These are phyloP conservation scores for Xylariaceae sp. DNA, from an alignment of 2,329 filamentous ascomycete species.

Conservation along the genomic window DNA sequence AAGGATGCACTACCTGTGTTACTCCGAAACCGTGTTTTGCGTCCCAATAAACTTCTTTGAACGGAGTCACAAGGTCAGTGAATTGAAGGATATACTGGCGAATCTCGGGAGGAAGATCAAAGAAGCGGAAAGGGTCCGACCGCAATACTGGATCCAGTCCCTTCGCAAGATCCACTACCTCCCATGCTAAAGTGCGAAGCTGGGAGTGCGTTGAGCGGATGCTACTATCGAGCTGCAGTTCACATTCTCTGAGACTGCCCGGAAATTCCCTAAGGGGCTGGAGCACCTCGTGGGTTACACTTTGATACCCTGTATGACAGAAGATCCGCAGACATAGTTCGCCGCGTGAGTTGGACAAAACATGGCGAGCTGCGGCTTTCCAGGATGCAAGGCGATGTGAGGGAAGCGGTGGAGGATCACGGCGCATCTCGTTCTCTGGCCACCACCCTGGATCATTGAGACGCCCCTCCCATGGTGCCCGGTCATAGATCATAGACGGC, in stretches of 20 bases:
- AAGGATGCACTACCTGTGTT: neutral
- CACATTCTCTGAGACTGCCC: neutral
- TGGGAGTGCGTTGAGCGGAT: neutral
- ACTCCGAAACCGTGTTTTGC: slow-evolving; percentile 6
- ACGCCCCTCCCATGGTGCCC: neutral
- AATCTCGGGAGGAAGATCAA: slow-evolving; percentile 7
- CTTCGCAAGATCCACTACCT: neutral
- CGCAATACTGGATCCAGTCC: neutral
- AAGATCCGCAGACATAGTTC: neutral
- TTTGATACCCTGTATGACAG: neutral
- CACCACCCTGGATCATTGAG: neutral
- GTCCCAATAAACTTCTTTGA: slow-evolving; percentile 5
- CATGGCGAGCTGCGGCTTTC: neutral
- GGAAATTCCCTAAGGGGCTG: neutral
- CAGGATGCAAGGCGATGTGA: neutral
- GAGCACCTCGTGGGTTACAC: neutral
- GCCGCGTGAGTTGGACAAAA: neutral
- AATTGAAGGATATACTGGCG: slow-evolving; percentile 8
- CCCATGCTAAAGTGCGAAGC: neutral
- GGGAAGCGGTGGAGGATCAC: neutral
- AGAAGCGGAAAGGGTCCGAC: slow-evolving; percentile 3
- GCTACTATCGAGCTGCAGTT: neutral
- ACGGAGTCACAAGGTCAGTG: slow-evolving; percentile 8
- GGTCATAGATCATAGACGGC: too few species aligned
- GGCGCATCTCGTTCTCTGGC: neutral